Percentiles rank a stretch among this genome's conserved stretches.
phyloP scores from a whole-genome alignment of 352 stramenopile genomes.

The Globisporangium rhizosaccharum region DNA sequence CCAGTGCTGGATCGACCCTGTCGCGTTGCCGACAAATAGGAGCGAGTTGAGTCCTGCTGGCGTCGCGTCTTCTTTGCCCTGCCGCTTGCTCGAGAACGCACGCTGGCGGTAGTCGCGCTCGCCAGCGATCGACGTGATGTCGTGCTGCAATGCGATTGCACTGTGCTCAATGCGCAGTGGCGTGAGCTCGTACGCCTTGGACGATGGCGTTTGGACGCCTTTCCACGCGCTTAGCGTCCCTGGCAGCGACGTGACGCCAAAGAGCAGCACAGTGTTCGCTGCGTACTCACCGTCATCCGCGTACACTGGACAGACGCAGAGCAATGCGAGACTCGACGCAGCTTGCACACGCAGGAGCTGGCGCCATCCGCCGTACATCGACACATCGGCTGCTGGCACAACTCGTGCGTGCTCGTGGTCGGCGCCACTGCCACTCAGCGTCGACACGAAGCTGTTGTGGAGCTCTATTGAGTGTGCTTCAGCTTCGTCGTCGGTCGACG shows the following conservation, averaged over 20 bases:
- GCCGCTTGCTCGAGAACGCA: slow-evolving; percentile 56
- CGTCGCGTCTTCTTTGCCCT: slow-evolving; percentile 11
- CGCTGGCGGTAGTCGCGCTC: slow-evolving; percentile 79
- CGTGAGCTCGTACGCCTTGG: slow-evolving; percentile 40
- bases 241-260: slow-evolving; percentile 43
- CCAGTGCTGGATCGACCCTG: slow-evolving; percentile 68
- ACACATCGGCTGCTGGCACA: slow-evolving; percentile 58
- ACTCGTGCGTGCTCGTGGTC: slow-evolving; percentile 29
- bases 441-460: slow-evolving; percentile 25
- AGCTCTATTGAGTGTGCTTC: slow-evolving; percentile 31
- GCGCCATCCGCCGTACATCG: slow-evolving; percentile 72
- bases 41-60: slow-evolving; percentile 56
- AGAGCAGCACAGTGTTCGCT: slow-evolving; percentile 62
- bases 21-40: slow-evolving; percentile 63
- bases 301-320: slow-evolving; percentile 73
- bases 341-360: slow-evolving; percentile 35
- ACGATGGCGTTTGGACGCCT: slow-evolving; percentile 29
- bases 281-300: slow-evolving; percentile 74
- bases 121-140: slow-evolving; percentile 72
- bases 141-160: slow-evolving; percentile 34
- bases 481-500: slow-evolving; percentile 8
- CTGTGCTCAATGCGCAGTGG: slow-evolving; percentile 45
- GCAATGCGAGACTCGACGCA: slow-evolving; percentile 24
- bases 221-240: slow-evolving; percentile 62
- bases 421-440: slow-evolving; percentile 20